Base-by-base conservation (phyloP, 2,329 filamentous ascomycete genomes). In the Fusarium ambrosium region DNA sequence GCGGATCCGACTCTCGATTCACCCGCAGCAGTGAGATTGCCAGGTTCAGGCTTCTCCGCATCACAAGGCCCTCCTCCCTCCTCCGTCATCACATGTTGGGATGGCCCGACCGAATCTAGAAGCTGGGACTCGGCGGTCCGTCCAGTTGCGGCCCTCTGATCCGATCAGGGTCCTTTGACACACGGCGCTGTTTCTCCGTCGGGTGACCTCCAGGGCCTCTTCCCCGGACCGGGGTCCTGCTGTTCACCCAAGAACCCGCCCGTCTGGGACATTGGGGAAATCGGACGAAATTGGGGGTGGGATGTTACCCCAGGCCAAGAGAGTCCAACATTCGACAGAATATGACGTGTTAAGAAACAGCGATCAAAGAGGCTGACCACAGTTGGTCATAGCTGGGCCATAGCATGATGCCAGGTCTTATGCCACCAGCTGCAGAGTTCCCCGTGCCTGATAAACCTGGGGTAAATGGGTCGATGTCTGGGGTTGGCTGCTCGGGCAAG, bases 101-200 rank as follows among this genome's bases (percentile, higher is more conserved):
- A 34, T 64, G 11, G 11, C 45, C 60, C 68, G 68, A 74, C 75
- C 68, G 32, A 74, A 66, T 66, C 13, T 22, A 75, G 69, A 69
- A 70, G 72, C 66, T 68, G 72, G 59, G 59, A 74, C 68, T 65
- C 68, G 58, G n/a, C 41, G 32, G 27, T 43, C 53, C 16, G 36
- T 59, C 24, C 59, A 45, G 45, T 66, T 65, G 56, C 72, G 76
- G 74, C 59, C 76, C 76, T 77, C 65, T 60, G 66, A 76, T 74
- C 76, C 76, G 74, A 62, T 64, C 62, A 72, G 65, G 61, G 61
- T 41, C 68, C 66, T 62, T 51, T 68, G 48, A 29, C 27, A 32
- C 29, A 63, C 72, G 74, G 74, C 62, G 29, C 45, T 70, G 66
- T 74, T 74, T 72, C 62, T 74, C 75, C 75, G 71, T 76, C 72